phyloP scores from a whole-genome alignment of 768 basidiomycete species.

The Suillus discolor region DNA sequence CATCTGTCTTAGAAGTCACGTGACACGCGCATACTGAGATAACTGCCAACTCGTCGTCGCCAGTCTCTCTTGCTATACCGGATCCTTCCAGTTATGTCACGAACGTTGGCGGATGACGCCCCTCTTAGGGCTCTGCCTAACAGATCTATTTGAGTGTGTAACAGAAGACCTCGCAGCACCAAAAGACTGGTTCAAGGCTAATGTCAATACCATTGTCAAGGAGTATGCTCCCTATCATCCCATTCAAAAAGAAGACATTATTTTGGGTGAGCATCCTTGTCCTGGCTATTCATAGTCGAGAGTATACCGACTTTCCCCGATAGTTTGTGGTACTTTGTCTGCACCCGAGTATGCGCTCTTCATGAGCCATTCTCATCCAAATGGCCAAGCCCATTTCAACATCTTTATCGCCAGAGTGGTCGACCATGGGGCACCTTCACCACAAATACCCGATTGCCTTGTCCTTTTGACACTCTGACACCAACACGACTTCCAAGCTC shows the following conservation, averaged over 20 bases:
- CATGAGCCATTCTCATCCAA: slow-evolving; percentile 70
- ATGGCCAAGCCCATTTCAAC: slow-evolving; percentile 71
- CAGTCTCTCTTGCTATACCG: no score
- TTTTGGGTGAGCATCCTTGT: slow-evolving; percentile 39
- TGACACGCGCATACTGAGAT: no score
- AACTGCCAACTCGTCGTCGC: no score
- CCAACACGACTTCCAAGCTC: no score
- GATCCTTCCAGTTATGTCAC: no score
- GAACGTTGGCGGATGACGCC: no score
- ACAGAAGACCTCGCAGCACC: slow-evolving; percentile 50
- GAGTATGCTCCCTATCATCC: slow-evolving; percentile 32
- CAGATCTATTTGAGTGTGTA: no score
- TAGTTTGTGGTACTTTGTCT: slow-evolving; percentile 71
- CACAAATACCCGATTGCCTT: no score
- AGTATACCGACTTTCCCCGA: not conserved
- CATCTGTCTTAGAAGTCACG: no score
- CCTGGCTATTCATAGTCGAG: not conserved
- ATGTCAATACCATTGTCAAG: slow-evolving; percentile 8
- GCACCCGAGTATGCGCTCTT: slow-evolving; percentile 75
- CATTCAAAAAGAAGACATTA: slow-evolving; percentile 61
- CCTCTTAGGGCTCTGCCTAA: no score
- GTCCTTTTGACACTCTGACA: no score
- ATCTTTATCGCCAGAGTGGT: slow-evolving; percentile 55
- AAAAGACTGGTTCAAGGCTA: slow-evolving; percentile 8
- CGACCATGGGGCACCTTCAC: slow-evolving; percentile 79